Percentiles rank a stretch among this genome's conserved stretches.
Conservation (phyloP, 2,329 filamentous ascomycete species). For the Trichophyton mentagrophytes region DNA sequence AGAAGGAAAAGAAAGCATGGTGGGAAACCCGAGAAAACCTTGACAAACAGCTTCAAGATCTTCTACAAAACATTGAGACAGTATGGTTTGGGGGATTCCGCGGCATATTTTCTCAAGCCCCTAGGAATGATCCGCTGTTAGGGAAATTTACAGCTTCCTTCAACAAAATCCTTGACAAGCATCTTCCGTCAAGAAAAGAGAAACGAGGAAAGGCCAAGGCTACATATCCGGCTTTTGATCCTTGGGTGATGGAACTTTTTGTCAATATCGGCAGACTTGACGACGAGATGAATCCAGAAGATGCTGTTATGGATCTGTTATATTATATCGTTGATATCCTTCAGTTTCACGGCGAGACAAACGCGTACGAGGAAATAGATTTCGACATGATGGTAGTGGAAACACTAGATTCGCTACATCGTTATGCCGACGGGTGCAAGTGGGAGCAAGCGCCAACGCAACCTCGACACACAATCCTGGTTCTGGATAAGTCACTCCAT, state of each 20-base stretch:
- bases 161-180: slow-evolving; percentile 63
- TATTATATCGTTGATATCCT: slow-evolving; percentile 95
- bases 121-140: slow-evolving; percentile 50
- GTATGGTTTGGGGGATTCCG: slow-evolving; percentile 93
- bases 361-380: slow-evolving; percentile 95
- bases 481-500: slow-evolving; percentile 84
- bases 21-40: slow-evolving; percentile 75
- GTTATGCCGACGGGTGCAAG: slow-evolving; percentile 50
- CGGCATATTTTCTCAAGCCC: slow-evolving; percentile 74
- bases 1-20: slow-evolving; percentile 70
- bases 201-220: slow-evolving; percentile 45
- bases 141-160: slow-evolving; percentile 67
- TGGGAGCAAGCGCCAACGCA: slow-evolving; percentile 15
- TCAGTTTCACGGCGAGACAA: slow-evolving; percentile 90
- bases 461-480: slow-evolving; percentile 60
- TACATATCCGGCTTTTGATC: slow-evolving; percentile 43
- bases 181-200: slow-evolving; percentile 66
- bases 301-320: slow-evolving; percentile 77
- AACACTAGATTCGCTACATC: slow-evolving; percentile 67
- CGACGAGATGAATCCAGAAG: slow-evolving; percentile 64
- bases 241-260: slow-evolving; percentile 71
- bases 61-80: slow-evolving; percentile 76
- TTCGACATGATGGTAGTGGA: slow-evolving; percentile 86
- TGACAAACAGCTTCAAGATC: slow-evolving; percentile 61
- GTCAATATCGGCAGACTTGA: slow-evolving; percentile 67